These are phyloP conservation scores for Colletotrichum salicis DNA, from an alignment of 2,329 filamentous ascomycete species.

Conservation along the genomic window DNA sequence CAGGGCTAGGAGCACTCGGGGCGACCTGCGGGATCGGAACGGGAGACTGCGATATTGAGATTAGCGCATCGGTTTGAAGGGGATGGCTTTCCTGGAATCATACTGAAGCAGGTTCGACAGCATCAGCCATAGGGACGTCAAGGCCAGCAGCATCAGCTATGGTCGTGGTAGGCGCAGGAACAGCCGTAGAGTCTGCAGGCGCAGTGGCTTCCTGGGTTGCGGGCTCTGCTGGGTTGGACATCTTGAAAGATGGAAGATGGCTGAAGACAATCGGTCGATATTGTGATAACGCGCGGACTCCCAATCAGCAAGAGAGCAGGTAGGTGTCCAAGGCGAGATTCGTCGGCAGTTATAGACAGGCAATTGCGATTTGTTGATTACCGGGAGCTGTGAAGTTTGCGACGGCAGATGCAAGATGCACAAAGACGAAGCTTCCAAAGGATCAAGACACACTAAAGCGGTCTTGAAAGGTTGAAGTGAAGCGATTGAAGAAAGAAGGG, in stretches of 20 bases:
- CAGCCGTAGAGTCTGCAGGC: constrained; percentile 26
- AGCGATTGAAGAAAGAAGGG: neutral
- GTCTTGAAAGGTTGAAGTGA: neutral
- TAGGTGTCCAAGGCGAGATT: neutral
- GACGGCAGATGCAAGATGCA: neutral
- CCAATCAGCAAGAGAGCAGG: neutral
- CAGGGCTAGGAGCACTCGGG: constrained; percentile 51
- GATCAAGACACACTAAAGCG: neutral
- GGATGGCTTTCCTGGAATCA: constrained; percentile 22
- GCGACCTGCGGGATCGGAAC: constrained; percentile 46
- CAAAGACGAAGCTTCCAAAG: neutral
- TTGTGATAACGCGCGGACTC: neutral
- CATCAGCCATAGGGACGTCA: constrained; percentile 58
- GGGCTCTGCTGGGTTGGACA: constrained; percentile 30
- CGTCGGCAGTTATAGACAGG: neutral
- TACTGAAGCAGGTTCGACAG: constrained; percentile 54
- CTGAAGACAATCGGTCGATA: neutral
- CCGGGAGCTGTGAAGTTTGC: constrained; percentile 7
- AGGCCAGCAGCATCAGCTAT: constrained; percentile 12
- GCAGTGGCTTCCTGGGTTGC: constrained; percentile 34
- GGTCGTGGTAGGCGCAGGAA: constrained; percentile 2
- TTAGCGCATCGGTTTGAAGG: neutral
- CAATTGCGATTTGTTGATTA: constrained; percentile 3
- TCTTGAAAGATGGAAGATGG: constrained; percentile 6
- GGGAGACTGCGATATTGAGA: constrained; percentile 48